Base-by-base conservation (phyloP, 257 asterid genomes). In the Plantago major region DNA sequence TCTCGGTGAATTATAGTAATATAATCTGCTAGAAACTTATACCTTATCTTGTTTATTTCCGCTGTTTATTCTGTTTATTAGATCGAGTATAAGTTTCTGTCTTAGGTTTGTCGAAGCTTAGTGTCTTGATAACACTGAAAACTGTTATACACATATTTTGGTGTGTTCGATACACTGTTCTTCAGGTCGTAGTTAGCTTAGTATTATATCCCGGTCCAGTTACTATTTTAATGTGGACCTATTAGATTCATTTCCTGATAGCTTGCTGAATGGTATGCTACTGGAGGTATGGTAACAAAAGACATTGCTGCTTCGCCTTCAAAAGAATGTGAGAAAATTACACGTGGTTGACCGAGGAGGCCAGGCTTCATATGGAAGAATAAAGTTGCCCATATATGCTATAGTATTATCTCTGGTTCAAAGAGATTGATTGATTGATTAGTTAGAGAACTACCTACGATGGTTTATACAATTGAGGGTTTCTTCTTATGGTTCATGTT, bases 401-500 rank as follows among this genome's bases (percentile, higher is more conserved):
- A n/a, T n/a, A n/a, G n/a, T 49, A 83, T 92, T 19, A 57, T 92
- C 55, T 87, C 99, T 79, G 95, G 99, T 72, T 89, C 99, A 52
- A 86, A 93, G 61, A 82, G 83, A 78, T 79, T 84, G 56, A 79
- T 92, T 48, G 99, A 92, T 77, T 73, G 89, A 60, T 62, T 92
- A 71, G 95, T 92, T 63, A 77, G 98, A 81, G 98, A 92, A 67
- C 73, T 81, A 46, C 95, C 95, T 14, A 89, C 95, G 14, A 83
- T 92, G 67, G 86, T 92, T 73, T 84, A 80, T 73, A 89, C 99
- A 52, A 92, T 92, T 6, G 99, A 92, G 81, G 97, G 89, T 79
- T n/a, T n/a, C n/a, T 92, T 92, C 82, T 72, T 92, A 75, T 92
- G 96, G 99, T 89, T 86, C 81, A 81, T 82, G 84, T 62, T 92